phyloP scores from a whole-genome alignment of 2,329 filamentous ascomycete species.

The Aspergillus melleus region DNA sequence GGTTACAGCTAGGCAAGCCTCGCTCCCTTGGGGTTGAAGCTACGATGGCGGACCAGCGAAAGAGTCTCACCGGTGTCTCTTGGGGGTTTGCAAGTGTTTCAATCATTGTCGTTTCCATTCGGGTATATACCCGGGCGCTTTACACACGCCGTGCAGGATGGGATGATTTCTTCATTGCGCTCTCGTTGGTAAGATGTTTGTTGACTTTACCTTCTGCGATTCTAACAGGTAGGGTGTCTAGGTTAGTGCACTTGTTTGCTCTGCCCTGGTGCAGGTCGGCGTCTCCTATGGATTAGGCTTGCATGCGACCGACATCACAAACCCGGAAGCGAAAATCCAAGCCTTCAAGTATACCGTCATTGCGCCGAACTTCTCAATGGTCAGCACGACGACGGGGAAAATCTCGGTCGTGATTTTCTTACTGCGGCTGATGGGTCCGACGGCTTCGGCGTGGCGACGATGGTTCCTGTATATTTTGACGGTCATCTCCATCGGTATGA shows the following conservation, averaged over 20 bases:
- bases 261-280: constrained; percentile 10
- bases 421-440: constrained; percentile 11
- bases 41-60: constrained; percentile 2
- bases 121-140: constrained; percentile 7
- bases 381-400: constrained; percentile 18
- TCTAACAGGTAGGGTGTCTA: not conserved
- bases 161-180: constrained; percentile 13
- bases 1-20: not conserved
- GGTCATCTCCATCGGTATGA: constrained; percentile 14
- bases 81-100: constrained; percentile 8
- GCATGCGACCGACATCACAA: constrained; percentile 11
- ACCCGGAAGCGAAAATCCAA: constrained; percentile 2
- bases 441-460: constrained; percentile 5
- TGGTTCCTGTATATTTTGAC: constrained; percentile 17
- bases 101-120: constrained; percentile 1
- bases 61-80: constrained; percentile 5
- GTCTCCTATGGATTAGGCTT: constrained; percentile 19
- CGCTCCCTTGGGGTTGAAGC: not conserved
- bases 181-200: constrained; percentile 4
- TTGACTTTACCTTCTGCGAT: not conserved
- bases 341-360: constrained; percentile 17
- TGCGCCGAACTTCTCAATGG: constrained; percentile 14
- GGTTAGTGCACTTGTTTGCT: constrained; percentile 14
- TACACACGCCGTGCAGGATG: constrained; percentile 8
- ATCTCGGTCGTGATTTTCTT: constrained; percentile 19